A percentile compares a stretch with the other conserved stretches of the same genome.
phyloP scores from a whole-genome alignment of 139 green algal species.

The Micractinium conductrix region DNA sequence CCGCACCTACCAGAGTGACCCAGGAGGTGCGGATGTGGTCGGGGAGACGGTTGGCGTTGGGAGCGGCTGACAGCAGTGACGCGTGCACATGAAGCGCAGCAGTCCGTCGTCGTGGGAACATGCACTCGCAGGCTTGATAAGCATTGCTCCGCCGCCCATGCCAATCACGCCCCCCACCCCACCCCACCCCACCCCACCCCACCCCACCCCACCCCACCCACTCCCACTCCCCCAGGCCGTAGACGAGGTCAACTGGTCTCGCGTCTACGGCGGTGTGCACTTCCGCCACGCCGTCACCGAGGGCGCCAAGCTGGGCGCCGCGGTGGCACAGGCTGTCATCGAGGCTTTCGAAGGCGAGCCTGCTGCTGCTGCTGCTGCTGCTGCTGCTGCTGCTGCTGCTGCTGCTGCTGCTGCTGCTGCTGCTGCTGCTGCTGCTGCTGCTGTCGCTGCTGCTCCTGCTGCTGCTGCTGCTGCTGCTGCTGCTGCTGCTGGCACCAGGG shows the following conservation, averaged over 20 bases:
- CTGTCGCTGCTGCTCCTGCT: too few relatives aligned
- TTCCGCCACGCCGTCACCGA: neutral
- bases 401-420: neutral
- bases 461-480: neutral
- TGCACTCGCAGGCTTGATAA: too few relatives aligned
- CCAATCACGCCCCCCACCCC: conserved; percentile 40
- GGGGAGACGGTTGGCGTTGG: too few relatives aligned
- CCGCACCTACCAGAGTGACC: too few relatives aligned
- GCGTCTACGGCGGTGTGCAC: conserved; percentile 16
- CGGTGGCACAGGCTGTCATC: neutral
- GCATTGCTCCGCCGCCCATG: conserved; percentile 27
- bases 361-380: neutral
- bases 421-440: neutral
- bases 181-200: conserved; percentile 42
- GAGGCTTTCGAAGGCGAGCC: neutral
- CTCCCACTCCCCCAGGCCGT: neutral
- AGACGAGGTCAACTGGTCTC: conserved; percentile 11
- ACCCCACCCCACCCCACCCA: too few relatives aligned
- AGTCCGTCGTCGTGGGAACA: too few relatives aligned
- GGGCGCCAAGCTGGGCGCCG: neutral
- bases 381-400: neutral
- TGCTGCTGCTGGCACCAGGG: conserved; percentile 13
- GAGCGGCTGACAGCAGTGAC: too few relatives aligned
- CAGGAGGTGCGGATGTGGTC: too few relatives aligned
- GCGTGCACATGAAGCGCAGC: neutral